Evolutionary conservation across 495 filamentous ascomycete genomes (phyloP), one percentile per base, ranked within the genome.

Genomic region (Neurospora sp.): DNA sequence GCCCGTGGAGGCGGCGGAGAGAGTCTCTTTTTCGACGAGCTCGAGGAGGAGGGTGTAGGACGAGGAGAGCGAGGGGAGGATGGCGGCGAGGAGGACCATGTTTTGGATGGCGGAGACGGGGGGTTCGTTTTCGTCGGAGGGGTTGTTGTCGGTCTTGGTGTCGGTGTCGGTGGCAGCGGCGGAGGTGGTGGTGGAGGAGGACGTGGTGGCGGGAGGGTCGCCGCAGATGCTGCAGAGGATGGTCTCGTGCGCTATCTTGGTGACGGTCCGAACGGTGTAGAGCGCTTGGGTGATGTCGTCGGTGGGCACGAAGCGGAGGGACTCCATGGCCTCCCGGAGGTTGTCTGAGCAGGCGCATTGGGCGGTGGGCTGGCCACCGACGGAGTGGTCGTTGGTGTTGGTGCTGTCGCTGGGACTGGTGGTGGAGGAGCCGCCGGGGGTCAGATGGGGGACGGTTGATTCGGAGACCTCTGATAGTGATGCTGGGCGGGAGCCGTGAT

Each of bases 51-150:
- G 78, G 70, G 78, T 79, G 78, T 88, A 93, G 3, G 87, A 83
- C 77, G 90, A 85, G 22, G 88, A 87, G 39, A 90, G 82, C 14
- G 89, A 87, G 22, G 88, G 89, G 27, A 93, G 82, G 9, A 92
- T 81, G 0, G 89, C 88, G 8, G 87, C 89, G 12, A 90, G 85
- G 71, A 91, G 86, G 89, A 92, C 91, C 45, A 89, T 83, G 75
- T 87, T 91, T 72, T 92, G 90, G 75, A 87, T 83, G 61, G 79
- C 42, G 16, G 79, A 78, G 69, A 86, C 81, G n/a, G 79, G 80
- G 6, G 79, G 79, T 7, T 73, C 53, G 27, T 27, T 73, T 6
- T 27, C 27, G 53, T 65, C 53, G 14, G 16, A 14, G 41, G 22
- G 12, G 53, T 35, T 65, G 53, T 78, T 78, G 40, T 84, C 82